Percentiles rank a stretch among this genome's conserved stretches.
These are phyloP conservation scores for Vanrija pseudolonga DNA, from an alignment of 1,284 basidiomycete species.

Conservation along the genomic window DNA sequence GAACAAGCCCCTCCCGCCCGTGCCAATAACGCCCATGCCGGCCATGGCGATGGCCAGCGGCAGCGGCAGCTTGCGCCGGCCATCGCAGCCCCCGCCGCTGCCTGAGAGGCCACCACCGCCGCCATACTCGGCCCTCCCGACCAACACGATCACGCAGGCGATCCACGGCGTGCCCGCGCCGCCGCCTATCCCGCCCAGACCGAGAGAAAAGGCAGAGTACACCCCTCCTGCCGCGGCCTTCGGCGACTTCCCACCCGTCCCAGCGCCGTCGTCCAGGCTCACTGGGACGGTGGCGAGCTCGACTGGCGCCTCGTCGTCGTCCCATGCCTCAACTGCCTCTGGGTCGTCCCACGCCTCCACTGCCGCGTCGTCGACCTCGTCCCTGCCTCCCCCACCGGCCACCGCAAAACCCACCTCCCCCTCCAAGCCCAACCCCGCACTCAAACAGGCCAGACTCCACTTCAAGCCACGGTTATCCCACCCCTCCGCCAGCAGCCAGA, in stretches of 20 bases:
- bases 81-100: too few relatives aligned
- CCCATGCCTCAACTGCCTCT: background rate
- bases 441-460: background rate
- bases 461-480: background rate
- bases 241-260: background rate
- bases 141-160: too few relatives aligned
- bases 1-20: background rate
- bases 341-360: background rate
- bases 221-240: background rate
- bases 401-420: background rate
- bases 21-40: too few relatives aligned
- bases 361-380: background rate
- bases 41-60: too few relatives aligned
- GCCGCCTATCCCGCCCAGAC: background rate
- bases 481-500: too few relatives aligned
- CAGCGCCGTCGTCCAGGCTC: too few relatives aligned
- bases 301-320: background rate
- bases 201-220: background rate
- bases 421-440: background rate
- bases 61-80: too few relatives aligned
- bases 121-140: too few relatives aligned
- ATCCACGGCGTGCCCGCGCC: too few relatives aligned
- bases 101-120: too few relatives aligned
- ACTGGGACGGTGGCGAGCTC: background rate
- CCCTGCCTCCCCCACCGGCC: background rate